Evolutionary conservation across 164 flowering plant species (phyloP), one percentile per base, ranked within the genome.

Genomic region (Buxus sempervirens): DNA sequence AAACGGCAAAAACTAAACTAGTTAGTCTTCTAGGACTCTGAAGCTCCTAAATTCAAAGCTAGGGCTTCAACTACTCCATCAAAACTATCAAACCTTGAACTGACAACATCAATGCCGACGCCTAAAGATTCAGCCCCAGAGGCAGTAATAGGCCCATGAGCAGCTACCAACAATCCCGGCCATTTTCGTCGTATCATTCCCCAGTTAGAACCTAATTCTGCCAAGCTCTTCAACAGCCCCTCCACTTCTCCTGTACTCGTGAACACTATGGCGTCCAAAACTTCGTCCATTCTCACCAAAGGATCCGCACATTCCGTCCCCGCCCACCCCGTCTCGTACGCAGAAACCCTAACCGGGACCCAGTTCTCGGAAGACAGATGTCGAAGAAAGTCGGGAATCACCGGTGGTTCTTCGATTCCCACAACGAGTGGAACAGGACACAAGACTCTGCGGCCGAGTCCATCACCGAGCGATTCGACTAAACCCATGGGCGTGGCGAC

Each of bases 81-180:
- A 72, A 88, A 90, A 55, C 89, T 83, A 53, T 73, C 83, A 78
- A 84, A 90, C 69, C 67, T 81, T 0, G 69, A 42, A 67, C 93
- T 76, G 64, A 86, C 91, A 64, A 88, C 80, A 74, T 90, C 96
- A 2, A 90, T 76, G 1, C 57, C 75, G 8, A 90, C 88, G 1
- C 96, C 93, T 66, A 87, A 72, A 60, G 81, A 79, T 85, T 78
- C 81, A 10, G 93, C 93, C 60, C 91, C 96, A 0, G 84, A 76
- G 23, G 90, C 91, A 21, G 96, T 90, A 9, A 90, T 88, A 2
- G 96, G 96, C 60, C 96, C 96, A 58, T 90, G 93, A 10, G 90
- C 90, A 32, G 91, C 96, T 74, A 81, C 90, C 59, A 90, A 77
- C 76, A 90, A 45, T 38, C 66, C 63, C 36, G 86, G 88, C 71